Conservation (phyloP, 2,329 filamentous ascomycete species). For the Colletotrichum orbiculare region DNA sequence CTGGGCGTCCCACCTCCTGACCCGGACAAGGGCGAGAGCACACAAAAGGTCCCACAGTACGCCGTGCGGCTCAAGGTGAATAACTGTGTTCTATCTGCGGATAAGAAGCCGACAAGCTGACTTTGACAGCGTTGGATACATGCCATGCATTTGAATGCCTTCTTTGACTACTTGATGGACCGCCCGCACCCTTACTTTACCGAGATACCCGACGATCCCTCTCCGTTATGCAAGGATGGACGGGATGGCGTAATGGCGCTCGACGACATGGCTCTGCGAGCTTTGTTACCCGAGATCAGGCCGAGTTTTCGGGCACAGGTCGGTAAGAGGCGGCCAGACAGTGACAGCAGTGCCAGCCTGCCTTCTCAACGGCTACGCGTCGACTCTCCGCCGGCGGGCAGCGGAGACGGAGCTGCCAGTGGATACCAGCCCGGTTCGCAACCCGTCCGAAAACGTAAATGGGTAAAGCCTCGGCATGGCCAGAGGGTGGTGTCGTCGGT, state of each 20-base stretch:
- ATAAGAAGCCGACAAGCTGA: slow-evolving; percentile 13
- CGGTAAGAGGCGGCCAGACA: slow-evolving; percentile 72
- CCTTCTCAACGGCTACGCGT: slow-evolving; percentile 66
- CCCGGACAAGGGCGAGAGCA: slow-evolving; percentile 84
- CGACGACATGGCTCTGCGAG: slow-evolving; percentile 88
- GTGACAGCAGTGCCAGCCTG: slow-evolving; percentile 62
- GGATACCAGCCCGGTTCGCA: slow-evolving; percentile 58
- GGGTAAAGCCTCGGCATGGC: slow-evolving; percentile 70
- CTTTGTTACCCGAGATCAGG: slow-evolving; percentile 79
- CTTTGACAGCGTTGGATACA: slow-evolving; percentile 86
- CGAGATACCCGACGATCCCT: slow-evolving; percentile 74
- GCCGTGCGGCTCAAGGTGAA: slow-evolving; percentile 87
- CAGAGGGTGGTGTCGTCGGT: slow-evolving; percentile 89
- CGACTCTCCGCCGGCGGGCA: slow-evolving; percentile 42
- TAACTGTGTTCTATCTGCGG: background rate
- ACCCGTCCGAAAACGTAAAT: slow-evolving; percentile 56
- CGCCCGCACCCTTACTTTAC: slow-evolving; percentile 84
- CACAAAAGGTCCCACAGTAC: slow-evolving; percentile 95
- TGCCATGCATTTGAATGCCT: slow-evolving; percentile 93
- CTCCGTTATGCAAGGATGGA: slow-evolving; percentile 71
- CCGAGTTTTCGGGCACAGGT: slow-evolving; percentile 61
- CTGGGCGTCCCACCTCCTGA: slow-evolving; percentile 91
- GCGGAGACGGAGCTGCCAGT: slow-evolving; percentile 2
- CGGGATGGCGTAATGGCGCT: slow-evolving; percentile 87
- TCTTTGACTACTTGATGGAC: slow-evolving; percentile 88